Evolutionary conservation across 495 filamentous ascomycete genomes (phyloP), one percentile per base, ranked within the genome.

Genomic region (Apiosordaria backusii): DNA sequence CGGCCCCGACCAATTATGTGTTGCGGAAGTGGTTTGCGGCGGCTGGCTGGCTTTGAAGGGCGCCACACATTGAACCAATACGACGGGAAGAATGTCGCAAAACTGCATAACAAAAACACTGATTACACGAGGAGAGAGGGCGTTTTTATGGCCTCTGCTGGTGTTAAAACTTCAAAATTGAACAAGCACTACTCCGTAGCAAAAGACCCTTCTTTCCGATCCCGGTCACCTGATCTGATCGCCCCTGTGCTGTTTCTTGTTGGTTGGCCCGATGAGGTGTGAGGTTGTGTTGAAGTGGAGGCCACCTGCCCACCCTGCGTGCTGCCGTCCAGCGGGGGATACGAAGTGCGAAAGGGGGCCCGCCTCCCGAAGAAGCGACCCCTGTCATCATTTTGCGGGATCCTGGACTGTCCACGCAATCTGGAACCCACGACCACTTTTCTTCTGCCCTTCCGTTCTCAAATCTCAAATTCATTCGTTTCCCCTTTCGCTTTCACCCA

Each of bases 401-500:
- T 13, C 1, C 35, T 45, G 35, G 35, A 15, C 35, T 18, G 6
- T 45, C 35, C 13, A 13, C 10, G 35, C 35, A 45, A 45, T 15
- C 35, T 45, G 35, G 16, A 45, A 7, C 5, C 35, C 13, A 18
- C 59, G 23, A 25, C 27, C 18, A 25, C 59, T 45, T 27, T 45
- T 45, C 9, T 53, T 24, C 61, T 54, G 19, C 26, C 23, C 45
- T 62, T 23, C 35, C 45, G 23, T 35, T 18, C 23, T 62, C 61
- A 15, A 53, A 22, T 54, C 53, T 62, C 27, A 61, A 60, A 65
- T 61, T 50, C 68, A 65, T 65, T 73, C 71, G 64, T 67, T 73
- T 68, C 35, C 63, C 16, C 61, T 66, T 50, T 64, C 35, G 40
- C 55, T 40, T 65, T 61, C 66, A 60, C 62, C 23, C 25, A 25